phyloP scores from a whole-genome alignment of 495 filamentous ascomycete genomes.

The Lasiosphaeria hispida region DNA sequence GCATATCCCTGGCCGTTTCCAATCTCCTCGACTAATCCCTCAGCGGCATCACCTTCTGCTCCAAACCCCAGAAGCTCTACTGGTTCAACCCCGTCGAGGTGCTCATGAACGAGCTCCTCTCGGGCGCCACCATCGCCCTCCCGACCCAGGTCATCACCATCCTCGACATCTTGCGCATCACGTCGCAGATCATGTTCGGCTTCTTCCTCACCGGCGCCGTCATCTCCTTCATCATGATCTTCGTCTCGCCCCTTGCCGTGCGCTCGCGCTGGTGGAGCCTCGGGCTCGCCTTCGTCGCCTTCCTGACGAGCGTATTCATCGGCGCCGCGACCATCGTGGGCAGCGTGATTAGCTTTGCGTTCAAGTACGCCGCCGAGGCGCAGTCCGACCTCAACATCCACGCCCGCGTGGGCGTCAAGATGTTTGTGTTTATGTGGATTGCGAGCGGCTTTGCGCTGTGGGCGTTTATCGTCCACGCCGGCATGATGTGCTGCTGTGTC shows the following conservation, averaged over 20 bases:
- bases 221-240: constrained; percentile 61
- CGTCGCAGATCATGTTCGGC: constrained; percentile 88
- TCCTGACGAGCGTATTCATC: constrained; percentile 64
- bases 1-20: neutral
- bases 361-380: constrained; percentile 66
- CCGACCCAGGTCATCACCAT: constrained; percentile 68
- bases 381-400: constrained; percentile 69
- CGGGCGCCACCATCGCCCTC: constrained; percentile 80
- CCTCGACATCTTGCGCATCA: constrained; percentile 69
- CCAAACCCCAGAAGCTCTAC: constrained; percentile 64
- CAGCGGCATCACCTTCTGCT: constrained; percentile 72
- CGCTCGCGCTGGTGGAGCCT: constrained; percentile 48
- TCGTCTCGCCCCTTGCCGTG: constrained; percentile 40
- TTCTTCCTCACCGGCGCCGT: constrained; percentile 72
- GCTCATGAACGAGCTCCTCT: constrained; percentile 68
- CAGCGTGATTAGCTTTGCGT: constrained; percentile 77
- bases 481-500: constrained; percentile 72
- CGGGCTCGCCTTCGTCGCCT: constrained; percentile 54
- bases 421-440: constrained; percentile 92
- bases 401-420: constrained; percentile 64
- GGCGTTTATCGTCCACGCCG: constrained; percentile 67
- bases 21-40: neutral
- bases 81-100: constrained; percentile 90
- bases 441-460: constrained; percentile 63
- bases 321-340: constrained; percentile 69